Evolutionary conservation across 75 land plant species (phyloP).

Genomic region (Isoetes taiwanensis): DNA sequence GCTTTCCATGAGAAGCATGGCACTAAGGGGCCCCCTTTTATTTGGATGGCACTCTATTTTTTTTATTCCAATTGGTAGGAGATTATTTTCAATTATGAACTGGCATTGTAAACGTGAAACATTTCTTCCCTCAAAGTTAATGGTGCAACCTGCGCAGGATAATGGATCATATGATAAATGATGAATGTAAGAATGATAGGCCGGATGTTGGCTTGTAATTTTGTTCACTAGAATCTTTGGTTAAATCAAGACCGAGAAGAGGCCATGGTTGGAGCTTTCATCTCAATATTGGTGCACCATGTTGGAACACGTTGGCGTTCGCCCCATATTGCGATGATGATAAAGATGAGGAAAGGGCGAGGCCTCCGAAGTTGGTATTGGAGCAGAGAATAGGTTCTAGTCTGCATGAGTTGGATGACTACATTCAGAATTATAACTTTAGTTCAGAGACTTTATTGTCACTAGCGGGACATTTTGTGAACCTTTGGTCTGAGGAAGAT

Average conservation of each 20-base stretch:
- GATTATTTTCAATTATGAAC: no score
- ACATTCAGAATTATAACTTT: constrained; percentile 27
- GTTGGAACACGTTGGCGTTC: constrained; percentile 18
- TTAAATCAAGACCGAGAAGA: constrained; percentile 17
- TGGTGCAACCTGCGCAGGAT: constrained; percentile 21
- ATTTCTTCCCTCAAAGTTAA: no score
- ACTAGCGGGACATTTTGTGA: constrained; percentile 18
- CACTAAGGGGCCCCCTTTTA: no score
- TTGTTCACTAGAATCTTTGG: constrained; percentile 27
- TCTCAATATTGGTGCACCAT: constrained; percentile 40
- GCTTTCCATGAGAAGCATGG: no score
- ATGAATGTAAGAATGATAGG: constrained; percentile 17
- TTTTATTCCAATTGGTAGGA: no score
- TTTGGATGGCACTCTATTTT: no score
- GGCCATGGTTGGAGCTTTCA: constrained; percentile 38
- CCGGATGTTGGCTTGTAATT: constrained; percentile 20
- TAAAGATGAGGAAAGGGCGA: constrained; percentile 15
- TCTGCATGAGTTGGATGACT: constrained; percentile 36
- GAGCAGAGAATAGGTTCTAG: constrained; percentile 34
- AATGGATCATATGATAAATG: constrained; percentile 17
- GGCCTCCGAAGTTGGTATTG: constrained; percentile 14
- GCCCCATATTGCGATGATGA: constrained; percentile 6
- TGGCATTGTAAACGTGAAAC: no score
- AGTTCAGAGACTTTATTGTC: constrained; percentile 30
- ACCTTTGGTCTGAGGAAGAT: constrained; percentile 3